Percentiles rank a stretch among this genome's conserved stretches.
Evolutionary conservation across 1,139 yeast species (phyloP).

Genomic region (Lodderomyces metapsilosis): DNA sequence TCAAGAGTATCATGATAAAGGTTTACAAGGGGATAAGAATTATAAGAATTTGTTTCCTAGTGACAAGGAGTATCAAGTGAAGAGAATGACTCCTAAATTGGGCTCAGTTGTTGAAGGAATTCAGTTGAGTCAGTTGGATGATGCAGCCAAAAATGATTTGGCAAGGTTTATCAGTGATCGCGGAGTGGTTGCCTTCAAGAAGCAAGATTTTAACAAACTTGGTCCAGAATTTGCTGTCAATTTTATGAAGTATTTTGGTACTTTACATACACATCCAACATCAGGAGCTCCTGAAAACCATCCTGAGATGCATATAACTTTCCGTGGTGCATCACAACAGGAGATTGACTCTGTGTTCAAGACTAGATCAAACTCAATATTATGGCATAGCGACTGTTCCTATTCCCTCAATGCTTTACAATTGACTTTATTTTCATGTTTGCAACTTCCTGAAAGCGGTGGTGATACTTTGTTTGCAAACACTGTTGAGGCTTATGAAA

Average conservation of each 20-base stretch:
- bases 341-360: slow-evolving; percentile 25
- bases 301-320: slow-evolving; percentile 36
- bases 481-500: slow-evolving; percentile 29
- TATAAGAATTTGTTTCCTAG: slow-evolving; percentile 19
- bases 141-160: slow-evolving; percentile 34
- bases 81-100: slow-evolving; percentile 25
- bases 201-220: slow-evolving; percentile 34
- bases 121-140: slow-evolving; percentile 27
- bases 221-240: slow-evolving; percentile 34
- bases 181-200: slow-evolving; percentile 40
- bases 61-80: slow-evolving; percentile 8
- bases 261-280: slow-evolving; percentile 41
- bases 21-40: slow-evolving; percentile 18
- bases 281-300: slow-evolving; percentile 38
- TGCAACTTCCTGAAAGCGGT: slow-evolving; percentile 41
- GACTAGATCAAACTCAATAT: slow-evolving; percentile 27
- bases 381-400: slow-evolving; percentile 44
- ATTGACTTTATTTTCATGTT: slow-evolving; percentile 35
- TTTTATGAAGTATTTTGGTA: slow-evolving; percentile 35
- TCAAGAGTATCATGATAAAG: slow-evolving; percentile 23
- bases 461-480: slow-evolving; percentile 41
- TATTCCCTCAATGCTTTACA: slow-evolving; percentile 42
- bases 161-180: slow-evolving; percentile 39
- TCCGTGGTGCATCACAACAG: slow-evolving; percentile 27
- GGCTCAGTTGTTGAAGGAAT: slow-evolving; percentile 26